phyloP scores from a whole-genome alignment of 306 rosid species.

The Prunus persica region Prunus_persica_NCBIv2 NC_034014.1:26907001-26907500 shows the following conservation, averaged over 20 bases:
- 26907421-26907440: slow-evolving; percentile 57
- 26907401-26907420: slow-evolving; percentile 71
- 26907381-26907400: slow-evolving; percentile 66
- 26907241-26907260: slow-evolving; percentile 83
- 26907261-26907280: slow-evolving; percentile 62
- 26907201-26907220: slow-evolving; percentile 64
- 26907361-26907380: slow-evolving; percentile 46
- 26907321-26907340: slow-evolving; percentile 62
- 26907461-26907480: slow-evolving; percentile 47
- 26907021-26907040: slow-evolving; percentile 69
- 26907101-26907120: slow-evolving; percentile 62
- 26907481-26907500: slow-evolving; percentile 72
- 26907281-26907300: slow-evolving; percentile 75
- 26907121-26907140: slow-evolving; percentile 63
- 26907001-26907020: slow-evolving; percentile 70
- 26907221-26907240: slow-evolving; percentile 68
- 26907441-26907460: slow-evolving; percentile 58
- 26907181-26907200: slow-evolving; percentile 78
- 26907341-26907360: slow-evolving; percentile 57
- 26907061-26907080: slow-evolving; percentile 81
- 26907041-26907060: slow-evolving; percentile 97
- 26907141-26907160: slow-evolving; percentile 73
- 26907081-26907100: slow-evolving; percentile 67
- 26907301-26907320: slow-evolving; percentile 59
- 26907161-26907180: slow-evolving; percentile 60